phyloP scores from a whole-genome alignment of 1,139 yeast species.

The Groenewaldozyma auringiensis region DNA sequence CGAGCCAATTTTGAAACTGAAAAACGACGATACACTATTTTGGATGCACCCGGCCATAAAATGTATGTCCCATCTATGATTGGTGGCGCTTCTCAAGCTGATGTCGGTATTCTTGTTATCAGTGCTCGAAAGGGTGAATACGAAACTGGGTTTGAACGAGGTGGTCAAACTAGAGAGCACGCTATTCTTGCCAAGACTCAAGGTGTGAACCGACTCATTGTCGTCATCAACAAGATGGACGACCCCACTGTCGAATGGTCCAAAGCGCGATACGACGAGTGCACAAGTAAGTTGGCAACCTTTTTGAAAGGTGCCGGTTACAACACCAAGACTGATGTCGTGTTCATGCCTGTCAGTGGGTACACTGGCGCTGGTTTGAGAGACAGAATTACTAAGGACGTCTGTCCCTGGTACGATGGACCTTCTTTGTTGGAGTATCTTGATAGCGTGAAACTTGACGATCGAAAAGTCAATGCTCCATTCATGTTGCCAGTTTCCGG shows the following conservation, averaged over 20 bases:
- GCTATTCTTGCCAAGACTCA: constrained; percentile 96
- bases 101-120: constrained; percentile 91
- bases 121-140: constrained; percentile 99
- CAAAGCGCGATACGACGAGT: constrained; percentile 91
- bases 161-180: constrained; percentile 98
- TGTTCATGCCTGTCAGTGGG: constrained; percentile 96
- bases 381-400: constrained; percentile 62
- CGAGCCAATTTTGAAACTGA: constrained; percentile 96
- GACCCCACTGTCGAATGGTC: constrained; percentile 97
- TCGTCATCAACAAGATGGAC: constrained; percentile 97
- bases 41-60: constrained; percentile 99
- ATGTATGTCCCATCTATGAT: constrained; percentile 98
- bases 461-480: constrained; percentile 87
- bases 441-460: constrained; percentile 71
- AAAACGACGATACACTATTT: constrained; percentile 91
- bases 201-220: constrained; percentile 89
- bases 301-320: constrained; percentile 91
- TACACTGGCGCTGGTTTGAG: constrained; percentile 95
- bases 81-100: constrained; percentile 99
- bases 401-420: constrained; percentile 90
- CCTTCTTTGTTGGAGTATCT: constrained; percentile 86
- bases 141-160: constrained; percentile 98
- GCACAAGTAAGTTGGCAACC: constrained; percentile 68
- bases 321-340: constrained; percentile 68
- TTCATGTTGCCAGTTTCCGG: constrained; percentile 95